Base-by-base conservation (phyloP, 371 early-diverging fungal species). In the Lichtheimia corymbifera region DNA sequence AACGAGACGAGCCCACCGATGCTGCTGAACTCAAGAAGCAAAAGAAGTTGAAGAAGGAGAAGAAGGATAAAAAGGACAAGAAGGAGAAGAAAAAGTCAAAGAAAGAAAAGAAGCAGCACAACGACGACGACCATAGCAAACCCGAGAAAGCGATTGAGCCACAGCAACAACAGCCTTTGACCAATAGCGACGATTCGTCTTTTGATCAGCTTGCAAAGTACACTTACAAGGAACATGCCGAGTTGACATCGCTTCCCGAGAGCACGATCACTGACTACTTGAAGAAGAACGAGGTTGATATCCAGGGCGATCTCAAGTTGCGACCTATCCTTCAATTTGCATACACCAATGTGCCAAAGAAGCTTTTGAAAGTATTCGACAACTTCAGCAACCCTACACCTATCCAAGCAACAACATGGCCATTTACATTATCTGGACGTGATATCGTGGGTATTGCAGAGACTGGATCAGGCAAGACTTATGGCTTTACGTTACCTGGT, bases 321-420 rank as follows among this genome's bases (percentile, higher is more conserved):
- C 77, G 88, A 53, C 96, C 95, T 40, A 90, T 88, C 58, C 72
- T 92, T 53, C 82, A 90, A 58, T 96, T 97, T 61, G 62, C 65
- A 30, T 84, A 93, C 56, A 86, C 93, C 18, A 80, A 84, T 25
- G 87, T 95, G 64, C 88, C 89, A 43, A 56, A 71, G 2, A 74
- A 83, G 50, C 76, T 99, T 52, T 73, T 96, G 53, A 79, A 87
- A 24, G 88, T 90, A 28, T 91, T 97, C 70, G 79, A 86, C 72
- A 88, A 90, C 22, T 99, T 96, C 76, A 73, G 85, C 20, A 80
- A 81, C 17, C 99, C 99, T 3, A 98, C 99, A 4, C 91, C 98
- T 4, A 99, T 99, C 62, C 99, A 99, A 82, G 91, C 96, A 9
- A 93, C 94, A 53, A 98, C 95, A 71, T 91, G 92, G 91, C 91